phyloP scores from a whole-genome alignment of 139 green algal genomes.

The Tetradesmus lagerheimii region DNA sequence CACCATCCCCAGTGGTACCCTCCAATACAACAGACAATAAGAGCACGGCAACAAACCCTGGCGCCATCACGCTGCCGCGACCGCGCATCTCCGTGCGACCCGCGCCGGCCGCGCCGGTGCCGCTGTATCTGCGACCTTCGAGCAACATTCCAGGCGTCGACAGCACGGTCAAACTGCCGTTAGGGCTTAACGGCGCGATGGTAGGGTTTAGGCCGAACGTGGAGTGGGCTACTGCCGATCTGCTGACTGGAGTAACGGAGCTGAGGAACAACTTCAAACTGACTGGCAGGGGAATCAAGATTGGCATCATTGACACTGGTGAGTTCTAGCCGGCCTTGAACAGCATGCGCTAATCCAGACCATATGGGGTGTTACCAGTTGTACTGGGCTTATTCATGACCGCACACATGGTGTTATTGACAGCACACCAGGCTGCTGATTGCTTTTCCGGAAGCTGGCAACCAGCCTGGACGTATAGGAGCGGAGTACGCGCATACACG shows the following conservation, averaged over 20 bases:
- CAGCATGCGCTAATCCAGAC: too few species aligned
- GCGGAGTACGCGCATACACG: too few species aligned
- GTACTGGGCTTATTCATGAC: too few species aligned
- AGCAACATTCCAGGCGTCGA: background rate
- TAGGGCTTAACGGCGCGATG: background rate
- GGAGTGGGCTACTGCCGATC: conserved; percentile 13
- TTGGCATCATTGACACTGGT: conserved; percentile 31
- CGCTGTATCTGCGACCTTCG: background rate
- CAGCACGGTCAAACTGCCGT: conserved; percentile 21
- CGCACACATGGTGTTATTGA: too few species aligned
- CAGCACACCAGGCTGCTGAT: too few species aligned
- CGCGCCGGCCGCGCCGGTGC: too few species aligned
- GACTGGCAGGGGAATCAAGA: conserved; percentile 16
- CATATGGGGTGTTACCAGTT: too few species aligned
- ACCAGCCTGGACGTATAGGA: too few species aligned
- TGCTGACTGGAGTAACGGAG: conserved; percentile 25
- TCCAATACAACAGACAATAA: background rate
- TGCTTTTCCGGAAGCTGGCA: too few species aligned
- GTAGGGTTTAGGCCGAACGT: conserved; percentile 1
- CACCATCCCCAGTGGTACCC: background rate
- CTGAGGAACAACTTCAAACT: conserved; percentile 17
- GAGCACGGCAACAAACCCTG: background rate
- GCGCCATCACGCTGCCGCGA: too few species aligned
- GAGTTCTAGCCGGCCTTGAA: too few species aligned
- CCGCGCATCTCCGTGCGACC: background rate